Evolutionary conservation across 208 protist genomes (phyloP).

Genomic region (Leptomonas pyrrhocoris): DNA sequence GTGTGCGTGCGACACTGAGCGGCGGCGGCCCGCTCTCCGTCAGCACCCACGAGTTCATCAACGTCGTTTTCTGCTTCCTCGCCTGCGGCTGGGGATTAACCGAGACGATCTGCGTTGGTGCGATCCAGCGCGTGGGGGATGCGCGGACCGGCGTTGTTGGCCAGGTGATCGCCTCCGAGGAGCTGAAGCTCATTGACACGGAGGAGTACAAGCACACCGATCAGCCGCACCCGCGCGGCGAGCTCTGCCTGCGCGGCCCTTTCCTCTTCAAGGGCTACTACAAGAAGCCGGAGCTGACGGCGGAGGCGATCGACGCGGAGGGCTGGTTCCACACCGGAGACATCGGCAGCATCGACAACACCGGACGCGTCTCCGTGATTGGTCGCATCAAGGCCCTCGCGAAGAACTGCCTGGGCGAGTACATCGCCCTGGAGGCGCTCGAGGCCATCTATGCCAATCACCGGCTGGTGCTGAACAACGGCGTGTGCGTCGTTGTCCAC

Average conservation of each 20-base stretch:
- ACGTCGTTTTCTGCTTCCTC: constrained; percentile 71
- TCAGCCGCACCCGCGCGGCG: constrained; percentile 63
- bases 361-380: constrained; percentile 72
- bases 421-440: constrained; percentile 88
- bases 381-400: constrained; percentile 92
- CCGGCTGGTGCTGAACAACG: constrained; percentile 8
- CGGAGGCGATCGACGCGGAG: constrained; percentile 76
- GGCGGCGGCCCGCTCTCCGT: constrained; percentile 89
- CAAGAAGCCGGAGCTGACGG: constrained; percentile 86
- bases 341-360: constrained; percentile 56
- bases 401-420: constrained; percentile 93
- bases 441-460: constrained; percentile 63
- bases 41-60: constrained; percentile 73
- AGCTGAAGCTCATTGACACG: constrained; percentile 92
- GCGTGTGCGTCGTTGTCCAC: constrained; percentile 79
- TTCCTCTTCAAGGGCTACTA: constrained; percentile 92
- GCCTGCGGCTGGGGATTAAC: constrained; percentile 90
- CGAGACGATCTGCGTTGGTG: constrained; percentile 76
- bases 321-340: constrained; percentile 92
- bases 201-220: constrained; percentile 82
- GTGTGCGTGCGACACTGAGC: constrained; percentile 66
- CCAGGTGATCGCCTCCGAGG: constrained; percentile 52
- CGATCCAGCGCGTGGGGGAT: constrained; percentile 61
- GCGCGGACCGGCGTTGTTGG: constrained; percentile 54
- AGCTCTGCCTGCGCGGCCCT: constrained; percentile 83